Conservation (phyloP, 768 basidiomycete species). For the Lactarius sanguifluus region DNA sequence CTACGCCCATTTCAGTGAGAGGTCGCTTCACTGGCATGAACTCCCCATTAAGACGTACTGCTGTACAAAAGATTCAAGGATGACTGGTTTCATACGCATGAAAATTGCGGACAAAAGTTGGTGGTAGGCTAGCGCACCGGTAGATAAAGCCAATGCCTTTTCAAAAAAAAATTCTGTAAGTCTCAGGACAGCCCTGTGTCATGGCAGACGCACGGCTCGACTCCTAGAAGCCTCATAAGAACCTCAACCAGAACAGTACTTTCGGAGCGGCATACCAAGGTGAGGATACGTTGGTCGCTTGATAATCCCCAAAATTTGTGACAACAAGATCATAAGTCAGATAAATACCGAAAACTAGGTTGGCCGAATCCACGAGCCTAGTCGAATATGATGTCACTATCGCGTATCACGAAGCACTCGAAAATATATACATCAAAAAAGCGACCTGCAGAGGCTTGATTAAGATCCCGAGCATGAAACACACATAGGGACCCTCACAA, state of each 20-base stretch:
- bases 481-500: no score
- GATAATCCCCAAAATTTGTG: slow-evolving; percentile 2
- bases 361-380: neutral
- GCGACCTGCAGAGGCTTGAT: no score
- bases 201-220: neutral
- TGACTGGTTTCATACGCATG: no score
- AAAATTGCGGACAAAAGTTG: no score
- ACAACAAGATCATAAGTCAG: neutral
- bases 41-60: no score
- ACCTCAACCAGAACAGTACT: neutral
- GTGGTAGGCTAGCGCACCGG: neutral
- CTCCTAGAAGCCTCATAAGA: neutral
- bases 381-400: neutral
- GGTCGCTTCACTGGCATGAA: no score
- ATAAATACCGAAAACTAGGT: neutral
- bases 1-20: no score
- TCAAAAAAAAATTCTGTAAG: neutral
- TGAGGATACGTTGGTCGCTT: no score
- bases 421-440: no score
- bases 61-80: no score
- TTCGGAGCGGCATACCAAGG: neutral
- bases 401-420: no score
- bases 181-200: neutral
- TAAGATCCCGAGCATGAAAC: no score
- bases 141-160: neutral